Percentiles rank a stretch among this genome's conserved stretches.
Conservation (phyloP, 805 yeast genomes). For the Hanseniaspora hatyaiensis region DNA sequence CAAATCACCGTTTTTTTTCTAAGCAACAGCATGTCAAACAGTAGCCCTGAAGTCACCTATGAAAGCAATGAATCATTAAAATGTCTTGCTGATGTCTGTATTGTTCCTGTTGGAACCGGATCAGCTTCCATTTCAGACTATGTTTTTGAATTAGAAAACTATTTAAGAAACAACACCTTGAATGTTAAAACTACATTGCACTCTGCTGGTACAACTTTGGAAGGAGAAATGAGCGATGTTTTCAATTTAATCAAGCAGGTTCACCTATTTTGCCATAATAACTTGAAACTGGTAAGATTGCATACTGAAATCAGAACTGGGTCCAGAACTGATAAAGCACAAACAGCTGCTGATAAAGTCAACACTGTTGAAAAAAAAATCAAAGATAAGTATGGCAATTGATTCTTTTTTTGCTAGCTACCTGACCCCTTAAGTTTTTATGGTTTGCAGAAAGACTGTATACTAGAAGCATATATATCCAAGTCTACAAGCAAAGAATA, state of each 20-base stretch:
- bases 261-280: conserved; percentile 59
- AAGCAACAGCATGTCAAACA: too few species aligned
- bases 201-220: conserved; percentile 84
- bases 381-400: conserved; percentile 19
- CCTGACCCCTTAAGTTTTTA: too few species aligned
- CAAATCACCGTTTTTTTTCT: too few species aligned
- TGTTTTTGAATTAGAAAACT: conserved; percentile 55
- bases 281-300: conserved; percentile 57
- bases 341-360: conserved; percentile 62
- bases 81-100: conserved; percentile 77
- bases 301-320: conserved; percentile 84
- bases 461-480: too few species aligned
- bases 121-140: conserved; percentile 72
- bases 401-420: background rate
- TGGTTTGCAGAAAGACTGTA: too few species aligned
- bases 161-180: conserved; percentile 51
- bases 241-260: conserved; percentile 65
- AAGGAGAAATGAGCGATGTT: conserved; percentile 89
- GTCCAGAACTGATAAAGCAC: conserved; percentile 65
- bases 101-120: conserved; percentile 77
- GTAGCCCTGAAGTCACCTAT: background rate
- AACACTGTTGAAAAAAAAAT: conserved; percentile 49
- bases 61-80: conserved; percentile 30
- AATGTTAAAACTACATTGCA: conserved; percentile 50
- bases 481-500: too few species aligned